phyloP scores from a whole-genome alignment of 2,329 filamentous ascomycete species.

The Ophiosphaerella narmari region DNA sequence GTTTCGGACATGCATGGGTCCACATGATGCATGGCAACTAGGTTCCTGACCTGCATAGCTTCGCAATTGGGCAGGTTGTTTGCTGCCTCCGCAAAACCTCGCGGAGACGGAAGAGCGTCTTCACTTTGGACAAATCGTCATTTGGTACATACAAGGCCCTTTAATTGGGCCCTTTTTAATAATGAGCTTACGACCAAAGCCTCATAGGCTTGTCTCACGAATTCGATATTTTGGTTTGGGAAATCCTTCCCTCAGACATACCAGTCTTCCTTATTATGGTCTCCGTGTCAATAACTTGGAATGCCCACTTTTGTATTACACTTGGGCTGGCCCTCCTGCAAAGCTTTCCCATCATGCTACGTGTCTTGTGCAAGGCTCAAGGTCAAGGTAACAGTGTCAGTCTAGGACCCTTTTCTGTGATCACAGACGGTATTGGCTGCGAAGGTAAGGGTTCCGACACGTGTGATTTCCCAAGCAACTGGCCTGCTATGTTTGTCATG shows the following conservation, averaged over 20 bases:
- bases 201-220: slow-evolving; percentile 8
- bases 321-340: not conserved
- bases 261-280: not conserved
- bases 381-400: too few species aligned
- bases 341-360: too few species aligned
- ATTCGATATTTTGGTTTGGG: slow-evolving; percentile 3
- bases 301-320: not conserved
- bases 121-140: slow-evolving; percentile 7
- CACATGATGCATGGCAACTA: slow-evolving; percentile 3
- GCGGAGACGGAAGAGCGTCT: not conserved
- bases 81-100: slow-evolving; percentile 11
- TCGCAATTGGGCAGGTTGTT: slow-evolving; percentile 17
- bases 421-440: too few species aligned
- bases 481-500: too few species aligned
- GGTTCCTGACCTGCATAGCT: slow-evolving; percentile 21
- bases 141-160: slow-evolving; percentile 7
- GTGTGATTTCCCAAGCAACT: too few species aligned
- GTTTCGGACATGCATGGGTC: slow-evolving; percentile 20
- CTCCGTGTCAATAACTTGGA: not conserved
- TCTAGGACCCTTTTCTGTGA: too few species aligned
- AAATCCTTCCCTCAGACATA: not conserved
- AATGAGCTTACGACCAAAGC: slow-evolving; percentile 20
- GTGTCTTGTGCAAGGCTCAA: too few species aligned
- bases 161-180: not conserved
- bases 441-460: too few species aligned